Evolutionary conservation across 2,329 filamentous ascomycete genomes (phyloP).

Genomic region (Diaporthe batatas): DNA sequence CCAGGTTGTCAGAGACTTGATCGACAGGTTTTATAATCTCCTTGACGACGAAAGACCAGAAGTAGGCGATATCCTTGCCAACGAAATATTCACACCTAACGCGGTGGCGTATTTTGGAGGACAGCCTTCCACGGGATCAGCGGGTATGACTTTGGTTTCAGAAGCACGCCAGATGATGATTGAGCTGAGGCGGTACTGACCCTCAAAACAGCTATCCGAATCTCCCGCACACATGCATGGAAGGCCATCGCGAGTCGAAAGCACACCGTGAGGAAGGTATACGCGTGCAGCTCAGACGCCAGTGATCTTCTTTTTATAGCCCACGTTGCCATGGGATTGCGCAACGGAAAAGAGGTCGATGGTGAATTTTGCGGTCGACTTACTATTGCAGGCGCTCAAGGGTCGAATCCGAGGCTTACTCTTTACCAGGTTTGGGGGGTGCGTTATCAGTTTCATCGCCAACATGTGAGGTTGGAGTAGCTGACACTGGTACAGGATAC

Average conservation of each 20-base stretch:
- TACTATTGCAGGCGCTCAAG: not conserved
- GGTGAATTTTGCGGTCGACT: not conserved
- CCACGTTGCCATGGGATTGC: not conserved
- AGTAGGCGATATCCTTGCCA: not conserved
- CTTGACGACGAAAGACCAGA: conserved; percentile 1
- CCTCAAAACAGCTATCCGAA: not conserved
- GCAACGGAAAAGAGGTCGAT: conserved; percentile 20
- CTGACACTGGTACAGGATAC: not conserved
- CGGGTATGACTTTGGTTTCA: not conserved
- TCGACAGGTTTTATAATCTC: conserved; percentile 1
- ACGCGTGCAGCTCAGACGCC: not conserved
- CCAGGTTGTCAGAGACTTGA: not conserved
- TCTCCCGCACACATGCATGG: conserved; percentile 9
- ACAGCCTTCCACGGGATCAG: not conserved
- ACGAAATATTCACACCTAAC: conserved; percentile 13
- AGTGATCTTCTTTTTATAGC: conserved; percentile 22
- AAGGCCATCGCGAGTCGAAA: not conserved
- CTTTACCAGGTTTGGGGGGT: conserved; percentile 28
- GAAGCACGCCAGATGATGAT: not conserved
- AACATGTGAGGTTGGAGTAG: too few relatives aligned
- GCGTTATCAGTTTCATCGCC: not conserved
- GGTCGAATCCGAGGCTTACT: not conserved
- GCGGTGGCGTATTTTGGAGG: conserved; percentile 9
- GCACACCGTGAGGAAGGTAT: conserved; percentile 8
- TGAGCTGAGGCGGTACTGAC: too few relatives aligned